Base-by-base conservation (phyloP, 2,329 filamentous ascomycete species). In the Sporothrix dimorphospora region DNA sequence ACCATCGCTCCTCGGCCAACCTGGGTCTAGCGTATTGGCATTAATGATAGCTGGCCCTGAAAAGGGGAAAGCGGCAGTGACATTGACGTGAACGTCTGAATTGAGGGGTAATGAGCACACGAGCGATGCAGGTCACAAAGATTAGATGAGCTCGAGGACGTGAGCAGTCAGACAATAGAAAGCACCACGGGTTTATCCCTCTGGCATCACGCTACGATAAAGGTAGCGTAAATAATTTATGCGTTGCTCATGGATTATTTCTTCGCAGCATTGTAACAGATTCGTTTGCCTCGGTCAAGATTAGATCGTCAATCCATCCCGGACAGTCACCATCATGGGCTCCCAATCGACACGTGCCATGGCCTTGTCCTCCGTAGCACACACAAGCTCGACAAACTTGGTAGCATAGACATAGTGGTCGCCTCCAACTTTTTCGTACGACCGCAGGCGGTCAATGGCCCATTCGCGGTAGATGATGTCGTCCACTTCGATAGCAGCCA, bases 401-500 rank as follows among this genome's bases (percentile, higher is more conserved):
- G 49, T 57, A 2, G 66, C 66, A 42, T 69, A 42, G 3, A 57
- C 49, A 30, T 69, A 69, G 34, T 69, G 66, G 34, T 69, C 34
- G n/a, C 66, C 66, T 8, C 66, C 66, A 7, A 69, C 47, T 9
- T 57, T 55, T 7, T 55, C 49, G 34, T 69, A 69, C 1, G 66
- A 51, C 49, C 21, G 19, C 1, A 69, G n/a, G 1, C 66, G 66
- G 12, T 69, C 66, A 4, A 69, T 27, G 2, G 66, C 66, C 66
- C 66, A 69, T 24, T 69, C 66, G 8, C 66, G 66, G 21, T 69
- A 69, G 21, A 69, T 57, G 11, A 45, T 57, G 21, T 69, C 66
- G 30, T 69, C 66, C n/a, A 69, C 49, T 12, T 69, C 66, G 8
- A 69, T 57, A 6, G 66, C 66, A 2, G 66, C 66, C 49, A 69